phyloP scores from a whole-genome alignment of 1,139 yeast species.

The Saccharomyces hybrid region DNA sequence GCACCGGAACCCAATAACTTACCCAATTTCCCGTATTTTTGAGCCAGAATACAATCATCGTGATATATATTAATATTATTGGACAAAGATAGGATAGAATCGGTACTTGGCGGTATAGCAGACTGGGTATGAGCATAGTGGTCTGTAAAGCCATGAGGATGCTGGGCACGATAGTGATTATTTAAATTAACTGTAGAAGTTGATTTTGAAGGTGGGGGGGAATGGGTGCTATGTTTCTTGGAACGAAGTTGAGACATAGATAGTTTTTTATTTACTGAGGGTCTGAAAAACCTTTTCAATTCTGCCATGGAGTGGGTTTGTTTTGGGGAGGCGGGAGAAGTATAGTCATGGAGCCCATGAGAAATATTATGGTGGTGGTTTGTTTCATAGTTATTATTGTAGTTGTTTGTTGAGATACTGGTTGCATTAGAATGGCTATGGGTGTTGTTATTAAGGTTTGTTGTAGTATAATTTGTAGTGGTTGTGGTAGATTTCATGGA shows the following conservation, averaged over 20 bases:
- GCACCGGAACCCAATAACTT: conserved; percentile 94
- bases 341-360: conserved; percentile 1
- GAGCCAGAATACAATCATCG: conserved; percentile 60
- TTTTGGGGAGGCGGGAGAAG: conserved; percentile 19
- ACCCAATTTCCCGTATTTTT: conserved; percentile 85
- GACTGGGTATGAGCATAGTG: conserved; percentile 31
- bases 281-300: conserved; percentile 57
- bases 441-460: neutral
- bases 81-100: conserved; percentile 30
- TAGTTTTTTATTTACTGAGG: conserved; percentile 20
- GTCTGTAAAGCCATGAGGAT: conserved; percentile 13
- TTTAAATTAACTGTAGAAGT: conserved; percentile 10
- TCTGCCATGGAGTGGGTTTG: conserved; percentile 62
- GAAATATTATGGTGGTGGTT: conserved; percentile 4
- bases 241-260: conserved; percentile 13
- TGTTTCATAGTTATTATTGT: conserved; percentile 4
- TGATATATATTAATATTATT: conserved; percentile 37
- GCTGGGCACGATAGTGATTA: conserved; percentile 2
- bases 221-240: conserved; percentile 7
- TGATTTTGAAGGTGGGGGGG: conserved; percentile 9
- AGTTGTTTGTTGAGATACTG: conserved; percentile 2
- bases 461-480: neutral
- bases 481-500: conserved; percentile 10
- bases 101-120: conserved; percentile 33
- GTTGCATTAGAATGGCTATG: conserved; percentile 6